Percentiles rank a stretch among this genome's conserved stretches.
phyloP scores from a whole-genome alignment of 1,284 basidiomycete species.

The Schizopora paradoxa region DNA sequence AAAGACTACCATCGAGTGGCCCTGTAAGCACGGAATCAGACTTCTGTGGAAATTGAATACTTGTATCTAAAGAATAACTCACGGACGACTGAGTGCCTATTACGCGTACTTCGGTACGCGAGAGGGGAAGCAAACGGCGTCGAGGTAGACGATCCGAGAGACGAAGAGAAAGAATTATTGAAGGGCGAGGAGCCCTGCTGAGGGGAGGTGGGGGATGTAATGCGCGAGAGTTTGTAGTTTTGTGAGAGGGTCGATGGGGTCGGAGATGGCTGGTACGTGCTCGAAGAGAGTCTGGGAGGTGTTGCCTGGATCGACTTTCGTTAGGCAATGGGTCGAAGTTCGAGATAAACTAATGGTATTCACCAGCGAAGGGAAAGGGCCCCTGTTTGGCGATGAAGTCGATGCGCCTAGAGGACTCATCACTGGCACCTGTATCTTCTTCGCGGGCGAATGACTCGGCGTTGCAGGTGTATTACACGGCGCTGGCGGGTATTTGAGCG shows the following conservation, averaged over 20 bases:
- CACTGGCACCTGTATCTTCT: constrained; percentile 6
- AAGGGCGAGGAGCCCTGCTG: constrained; percentile 12
- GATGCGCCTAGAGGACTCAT: constrained; percentile 1
- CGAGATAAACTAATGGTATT: background rate
- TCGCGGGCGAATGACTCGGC: constrained; percentile 11
- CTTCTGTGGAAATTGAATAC: no score
- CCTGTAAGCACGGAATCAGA: no score
- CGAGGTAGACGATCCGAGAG: constrained; percentile 12
- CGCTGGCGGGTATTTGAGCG: constrained; percentile 13
- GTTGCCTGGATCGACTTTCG: background rate
- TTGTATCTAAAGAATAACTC: background rate
- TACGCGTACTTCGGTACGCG: constrained; percentile 8
- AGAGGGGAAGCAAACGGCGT: constrained; percentile 15
- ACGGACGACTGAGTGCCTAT: background rate
- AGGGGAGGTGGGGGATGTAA: constrained; percentile 7
- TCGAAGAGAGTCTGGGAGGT: background rate
- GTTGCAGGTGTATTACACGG: no score
- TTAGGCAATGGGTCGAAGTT: background rate
- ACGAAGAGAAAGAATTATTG: constrained; percentile 12
- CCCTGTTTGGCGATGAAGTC: background rate
- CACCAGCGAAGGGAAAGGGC: background rate
- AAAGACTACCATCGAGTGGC: no score
- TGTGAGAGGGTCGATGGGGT: constrained; percentile 8
- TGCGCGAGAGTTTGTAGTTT: constrained; percentile 12
- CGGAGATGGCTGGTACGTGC: background rate